Evolutionary conservation across 2,329 filamentous ascomycete genomes (phyloP), one percentile per base, ranked within the genome.

Genomic region (Xylaria hypoxylon): DNA sequence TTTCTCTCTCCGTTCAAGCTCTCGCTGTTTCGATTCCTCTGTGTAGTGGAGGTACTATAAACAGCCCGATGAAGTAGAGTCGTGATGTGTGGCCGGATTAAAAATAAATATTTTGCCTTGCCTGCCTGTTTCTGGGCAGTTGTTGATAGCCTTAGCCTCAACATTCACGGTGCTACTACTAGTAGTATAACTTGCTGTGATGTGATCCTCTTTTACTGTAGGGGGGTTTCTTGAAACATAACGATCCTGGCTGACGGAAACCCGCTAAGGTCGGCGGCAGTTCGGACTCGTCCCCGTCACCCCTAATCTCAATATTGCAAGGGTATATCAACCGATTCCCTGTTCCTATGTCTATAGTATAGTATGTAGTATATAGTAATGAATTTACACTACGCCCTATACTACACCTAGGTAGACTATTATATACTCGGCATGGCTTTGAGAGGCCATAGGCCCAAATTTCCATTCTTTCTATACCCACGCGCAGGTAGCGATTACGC

Each of bases 401-500:
- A 35, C 10, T 38, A 19, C 13, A 38, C 22, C 31, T 26, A 53
- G 31, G 2, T 40, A 51, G 17, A 47, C 22, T 42, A 24, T 33
- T 62, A 56, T 57, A 57, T 63, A 44, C 38, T 52, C 19, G 10
- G 15, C 8, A 40, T 42, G 24, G 33, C 15, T 33, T 62, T 28
- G n/a, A 5, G 52, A n/a, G n/a, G 6, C n/a, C 28, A 2, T 42
- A 8, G 13, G 31, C 24, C 26, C 5, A 24, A 50, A 42, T 26
- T 48, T 58, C 24, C 44, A n/a, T 40, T 58, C 45, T 59, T 47
- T 48, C 38, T 42, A 19, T n/a, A 28, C 40, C 6, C 24, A 17
- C 58, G 62, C 61, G 57, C 57, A n/a, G 51, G 56, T 52, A 59
- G 65, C 56, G 65, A 59, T 61, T 55, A 10, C 51, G 26, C 31